Base-by-base conservation (phyloP, 495 filamentous ascomycete genomes). In the Tirmania nivea region DNA sequence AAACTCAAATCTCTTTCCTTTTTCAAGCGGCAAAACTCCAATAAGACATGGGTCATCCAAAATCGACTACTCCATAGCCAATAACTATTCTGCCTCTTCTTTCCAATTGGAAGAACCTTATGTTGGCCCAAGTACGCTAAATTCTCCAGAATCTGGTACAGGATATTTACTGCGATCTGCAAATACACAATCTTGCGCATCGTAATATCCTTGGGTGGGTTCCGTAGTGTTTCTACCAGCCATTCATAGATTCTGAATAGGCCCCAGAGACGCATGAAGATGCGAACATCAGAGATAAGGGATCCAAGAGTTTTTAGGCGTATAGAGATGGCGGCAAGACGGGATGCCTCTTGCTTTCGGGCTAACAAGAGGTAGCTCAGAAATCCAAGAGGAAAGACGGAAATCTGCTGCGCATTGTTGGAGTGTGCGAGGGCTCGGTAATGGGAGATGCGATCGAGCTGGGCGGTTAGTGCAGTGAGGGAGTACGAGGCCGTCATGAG, bases 121-220 rank as follows among this genome's bases (percentile, higher is more conserved):
- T 85, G 83, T 19, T 68, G 64, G 6, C 80, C 75, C 9, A 96
- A 73, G 68, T 83, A 94, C 9, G 80, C 82, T 7, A 72, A 77
- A 66, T 94, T 94, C 71, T 96, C 89, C 34, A 93, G 73, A 10
- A 72, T 63, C 67, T 95, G 89, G 69, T 81, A 87, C 5, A 72
- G 57, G 12, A 80, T 64, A 64, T 80, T 82, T 16, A 73, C 72
- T 10, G 70, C 49, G 9, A 94, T 73, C 61, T 93, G 84, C n/a
- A 75, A 65, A 60, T 75, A 75, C 11, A 76, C 76, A 17, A 94
- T 63, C 16, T 60, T 56, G 60, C 68, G 60, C 53, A 49, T 56
- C 34, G 48, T 58, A 17, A 50, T 55, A 50, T 58, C 63, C 19
- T 54, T 61, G 8, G 74, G 75, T 1, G 76, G 75, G 3, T 62